A percentile compares a stretch with the other conserved stretches of the same genome.
phyloP scores from a whole-genome alignment of 2,329 filamentous ascomycete species.

The Pseudogymnoascus destructans region DNA sequence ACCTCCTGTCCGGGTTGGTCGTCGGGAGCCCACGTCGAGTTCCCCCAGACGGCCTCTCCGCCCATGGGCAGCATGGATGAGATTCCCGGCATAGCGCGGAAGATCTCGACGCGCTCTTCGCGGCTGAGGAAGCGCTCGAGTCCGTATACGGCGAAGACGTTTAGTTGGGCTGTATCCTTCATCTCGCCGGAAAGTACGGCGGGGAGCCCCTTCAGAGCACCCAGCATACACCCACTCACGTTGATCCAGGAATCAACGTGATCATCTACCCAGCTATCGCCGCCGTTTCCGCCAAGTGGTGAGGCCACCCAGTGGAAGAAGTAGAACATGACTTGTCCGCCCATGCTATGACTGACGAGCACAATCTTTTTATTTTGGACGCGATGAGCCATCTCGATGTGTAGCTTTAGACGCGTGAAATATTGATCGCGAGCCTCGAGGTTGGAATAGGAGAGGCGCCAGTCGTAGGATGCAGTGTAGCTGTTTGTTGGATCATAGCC shows the following conservation, averaged over 20 bases:
- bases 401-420: conserved; percentile 77
- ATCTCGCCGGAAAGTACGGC: conserved; percentile 92
- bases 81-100: conserved; percentile 92
- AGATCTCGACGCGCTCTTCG: conserved; percentile 82
- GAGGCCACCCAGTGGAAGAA: conserved; percentile 68
- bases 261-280: conserved; percentile 76
- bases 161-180: conserved; percentile 94
- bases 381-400: conserved; percentile 74
- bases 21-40: conserved; percentile 75
- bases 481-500: conserved; percentile 82
- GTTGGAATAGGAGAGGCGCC: conserved; percentile 82
- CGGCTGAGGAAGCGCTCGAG: conserved; percentile 89
- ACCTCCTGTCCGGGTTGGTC: conserved; percentile 60
- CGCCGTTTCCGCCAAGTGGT: conserved; percentile 64
- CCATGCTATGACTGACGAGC: conserved; percentile 92
- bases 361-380: conserved; percentile 68
- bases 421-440: conserved; percentile 86
- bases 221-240: conserved; percentile 94
- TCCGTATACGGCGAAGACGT: conserved; percentile 91
- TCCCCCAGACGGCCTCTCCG: conserved; percentile 90
- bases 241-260: conserved; percentile 96
- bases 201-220: conserved; percentile 79
- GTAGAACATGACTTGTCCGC: conserved; percentile 84
- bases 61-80: conserved; percentile 94
- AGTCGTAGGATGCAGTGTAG: conserved; percentile 67